phyloP scores from a whole-genome alignment of 441 rosid genomes.

The Gossypium aridum region DNA sequence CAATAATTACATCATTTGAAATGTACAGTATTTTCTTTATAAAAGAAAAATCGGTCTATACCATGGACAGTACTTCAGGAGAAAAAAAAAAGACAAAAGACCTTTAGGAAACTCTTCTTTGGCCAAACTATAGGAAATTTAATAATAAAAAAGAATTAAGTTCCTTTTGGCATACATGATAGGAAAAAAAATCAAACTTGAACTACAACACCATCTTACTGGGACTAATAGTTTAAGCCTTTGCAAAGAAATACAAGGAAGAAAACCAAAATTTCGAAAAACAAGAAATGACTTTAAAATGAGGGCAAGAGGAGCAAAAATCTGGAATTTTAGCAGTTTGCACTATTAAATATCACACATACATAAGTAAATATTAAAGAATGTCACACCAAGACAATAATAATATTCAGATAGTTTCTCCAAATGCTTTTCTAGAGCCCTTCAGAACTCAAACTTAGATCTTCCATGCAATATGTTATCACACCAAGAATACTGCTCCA shows the following conservation, averaged over 20 bases:
- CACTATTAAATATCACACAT: neutral
- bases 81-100: neutral
- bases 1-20: neutral
- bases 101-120: neutral
- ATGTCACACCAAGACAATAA: neutral
- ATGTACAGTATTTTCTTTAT: neutral
- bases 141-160: neutral
- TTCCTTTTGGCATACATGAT: neutral
- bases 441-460: slow-evolving; percentile 1
- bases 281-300: neutral
- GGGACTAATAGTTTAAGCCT: neutral
- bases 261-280: neutral
- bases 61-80: neutral
- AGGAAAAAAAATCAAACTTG: neutral
- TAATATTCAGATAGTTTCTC: neutral
- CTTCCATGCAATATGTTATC: neutral
- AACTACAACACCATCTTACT: neutral
- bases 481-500: neutral
- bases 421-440: neutral
- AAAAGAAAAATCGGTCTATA: neutral
- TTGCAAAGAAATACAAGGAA: neutral
- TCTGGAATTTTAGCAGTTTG: neutral
- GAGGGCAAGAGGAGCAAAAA: neutral
- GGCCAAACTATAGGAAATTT: too few relatives aligned
- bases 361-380: neutral